These are phyloP conservation scores for Trichophyton rubrum DNA, from an alignment of 2,329 filamentous ascomycete species.

Conservation along the genomic window DNA sequence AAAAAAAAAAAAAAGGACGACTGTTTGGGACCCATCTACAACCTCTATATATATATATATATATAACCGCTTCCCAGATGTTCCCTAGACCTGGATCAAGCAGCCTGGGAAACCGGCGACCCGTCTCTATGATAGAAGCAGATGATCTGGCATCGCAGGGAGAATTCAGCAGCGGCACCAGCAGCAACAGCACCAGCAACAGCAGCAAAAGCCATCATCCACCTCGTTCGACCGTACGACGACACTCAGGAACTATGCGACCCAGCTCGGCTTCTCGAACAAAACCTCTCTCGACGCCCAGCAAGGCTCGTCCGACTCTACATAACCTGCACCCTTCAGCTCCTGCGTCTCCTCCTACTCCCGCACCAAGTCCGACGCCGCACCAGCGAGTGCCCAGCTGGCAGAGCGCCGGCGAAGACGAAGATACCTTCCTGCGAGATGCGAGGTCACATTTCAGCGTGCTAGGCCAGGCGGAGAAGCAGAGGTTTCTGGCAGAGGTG, in stretches of 20 bases:
- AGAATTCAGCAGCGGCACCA: slow-evolving; percentile 14
- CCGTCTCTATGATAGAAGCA: slow-evolving; percentile 19
- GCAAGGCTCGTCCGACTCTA: slow-evolving; percentile 21
- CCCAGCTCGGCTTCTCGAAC: slow-evolving; percentile 12
- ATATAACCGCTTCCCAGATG: slow-evolving; percentile 2
- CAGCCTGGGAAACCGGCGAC: slow-evolving; percentile 17
- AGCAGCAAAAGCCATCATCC: neutral
- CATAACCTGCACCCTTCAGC: slow-evolving; percentile 52
- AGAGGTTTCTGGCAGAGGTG: slow-evolving; percentile 72
- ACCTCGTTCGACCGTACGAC: neutral
- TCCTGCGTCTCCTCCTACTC: slow-evolving; percentile 54
- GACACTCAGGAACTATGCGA: slow-evolving; percentile 9
- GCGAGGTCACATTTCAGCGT: slow-evolving; percentile 69
- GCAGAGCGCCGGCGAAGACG: slow-evolving; percentile 46
- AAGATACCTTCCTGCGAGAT: slow-evolving; percentile 70
- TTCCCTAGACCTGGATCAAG: slow-evolving; percentile 11
- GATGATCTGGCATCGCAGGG: slow-evolving; percentile 11
- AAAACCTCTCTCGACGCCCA: slow-evolving; percentile 37
- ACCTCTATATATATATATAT: neutral
- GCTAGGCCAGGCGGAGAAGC: slow-evolving; percentile 61
- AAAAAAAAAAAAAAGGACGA: too few species aligned
- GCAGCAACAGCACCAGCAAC: slow-evolving; percentile 4
- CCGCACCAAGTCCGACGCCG: slow-evolving; percentile 53
- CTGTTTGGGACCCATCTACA: neutral
- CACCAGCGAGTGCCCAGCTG: slow-evolving; percentile 45